Evolutionary conservation across 2,329 filamentous ascomycete species (phyloP).

Genomic region (Phyllosticta citrichinensis): DNA sequence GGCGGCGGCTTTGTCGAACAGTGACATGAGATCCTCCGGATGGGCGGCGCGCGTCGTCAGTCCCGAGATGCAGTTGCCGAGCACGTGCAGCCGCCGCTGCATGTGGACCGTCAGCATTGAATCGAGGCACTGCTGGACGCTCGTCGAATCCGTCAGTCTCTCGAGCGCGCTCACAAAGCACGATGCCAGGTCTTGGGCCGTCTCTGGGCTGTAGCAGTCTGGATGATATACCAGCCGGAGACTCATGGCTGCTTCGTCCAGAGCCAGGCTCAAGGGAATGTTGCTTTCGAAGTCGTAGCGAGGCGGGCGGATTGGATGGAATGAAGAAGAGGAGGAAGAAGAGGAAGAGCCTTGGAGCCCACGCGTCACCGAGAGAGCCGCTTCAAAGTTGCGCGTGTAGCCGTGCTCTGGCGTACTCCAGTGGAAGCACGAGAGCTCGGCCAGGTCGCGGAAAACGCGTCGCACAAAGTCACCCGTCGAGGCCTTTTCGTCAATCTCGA

Average conservation of each 20-base stretch:
- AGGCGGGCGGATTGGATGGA: not conserved
- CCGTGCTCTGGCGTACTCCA: constrained; percentile 16
- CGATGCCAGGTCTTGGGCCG: not conserved
- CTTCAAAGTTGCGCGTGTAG: not conserved
- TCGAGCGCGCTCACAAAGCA: not conserved
- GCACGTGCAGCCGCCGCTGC: not conserved
- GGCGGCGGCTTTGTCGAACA: not conserved
- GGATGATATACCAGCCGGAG: not conserved
- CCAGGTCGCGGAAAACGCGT: not conserved
- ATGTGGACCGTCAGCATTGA: not conserved
- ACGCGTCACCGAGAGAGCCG: not conserved
- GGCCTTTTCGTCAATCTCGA: not conserved
- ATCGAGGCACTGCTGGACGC: not conserved
- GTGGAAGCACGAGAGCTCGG: not conserved
- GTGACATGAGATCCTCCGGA: not conserved
- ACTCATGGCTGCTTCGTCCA: not conserved
- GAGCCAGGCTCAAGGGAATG: not conserved
- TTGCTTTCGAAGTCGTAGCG: not conserved
- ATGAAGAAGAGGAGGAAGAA: too few species aligned
- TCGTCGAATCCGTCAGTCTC: not conserved
- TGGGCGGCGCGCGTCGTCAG: not conserved
- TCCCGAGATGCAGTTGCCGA: not conserved
- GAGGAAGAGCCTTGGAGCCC: not conserved
- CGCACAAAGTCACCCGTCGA: not conserved
- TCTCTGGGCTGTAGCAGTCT: not conserved